Evolutionary conservation across 768 basidiomycete species (phyloP).

Genomic region (Mycena polygramma): DNA sequence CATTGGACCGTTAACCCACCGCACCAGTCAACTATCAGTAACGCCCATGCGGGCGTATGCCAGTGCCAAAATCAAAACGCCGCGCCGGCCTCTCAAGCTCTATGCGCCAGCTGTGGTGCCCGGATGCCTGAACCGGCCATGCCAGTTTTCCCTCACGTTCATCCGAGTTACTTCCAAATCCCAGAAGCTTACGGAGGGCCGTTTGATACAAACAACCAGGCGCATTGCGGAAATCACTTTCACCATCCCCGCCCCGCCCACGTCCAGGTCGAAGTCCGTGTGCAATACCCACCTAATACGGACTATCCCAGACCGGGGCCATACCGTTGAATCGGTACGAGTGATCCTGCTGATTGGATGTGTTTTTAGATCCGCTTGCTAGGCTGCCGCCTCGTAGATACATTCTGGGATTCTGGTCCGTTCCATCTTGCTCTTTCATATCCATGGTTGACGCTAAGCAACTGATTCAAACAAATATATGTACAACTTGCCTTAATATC

Average conservation of each 20-base stretch:
- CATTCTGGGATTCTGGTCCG: neutral
- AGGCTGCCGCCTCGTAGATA: neutral
- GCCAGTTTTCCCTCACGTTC: neutral
- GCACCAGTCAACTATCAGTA: neutral
- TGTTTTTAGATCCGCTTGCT: neutral
- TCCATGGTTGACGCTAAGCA: neutral
- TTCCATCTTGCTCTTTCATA: neutral
- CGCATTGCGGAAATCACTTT: neutral
- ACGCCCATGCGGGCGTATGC: neutral
- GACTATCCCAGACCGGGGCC: neutral
- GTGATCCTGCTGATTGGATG: neutral
- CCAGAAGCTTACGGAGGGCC: neutral
- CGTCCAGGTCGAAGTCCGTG: constrained; percentile 3
- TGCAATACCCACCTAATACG: neutral
- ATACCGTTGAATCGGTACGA: neutral
- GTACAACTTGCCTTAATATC: neutral
- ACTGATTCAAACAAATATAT: neutral
- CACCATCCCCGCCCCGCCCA: neutral
- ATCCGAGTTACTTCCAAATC: neutral
- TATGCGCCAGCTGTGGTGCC: neutral
- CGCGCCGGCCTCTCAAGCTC: neutral
- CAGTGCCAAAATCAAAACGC: neutral
- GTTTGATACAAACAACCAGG: neutral
- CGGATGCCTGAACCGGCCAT: neutral
- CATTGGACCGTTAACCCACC: constrained; percentile 7